Evolutionary conservation across 257 asterid genomes (phyloP), one percentile per base, ranked within the genome.

Genomic region (Leonotis leonurus): DNA sequence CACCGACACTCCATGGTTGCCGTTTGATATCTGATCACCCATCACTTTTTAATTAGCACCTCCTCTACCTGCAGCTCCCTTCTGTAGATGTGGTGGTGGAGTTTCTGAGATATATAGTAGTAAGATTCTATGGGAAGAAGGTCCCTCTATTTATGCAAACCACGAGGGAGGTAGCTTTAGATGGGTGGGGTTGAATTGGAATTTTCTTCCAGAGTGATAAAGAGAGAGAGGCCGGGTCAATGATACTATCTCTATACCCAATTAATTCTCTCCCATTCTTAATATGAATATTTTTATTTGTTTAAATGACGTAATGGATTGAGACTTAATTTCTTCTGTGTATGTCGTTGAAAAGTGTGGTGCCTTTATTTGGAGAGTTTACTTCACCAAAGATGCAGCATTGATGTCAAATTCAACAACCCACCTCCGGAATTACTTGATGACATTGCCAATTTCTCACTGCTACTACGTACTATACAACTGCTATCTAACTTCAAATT

Each of bases 11-110:
- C 52, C 83, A 17, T 69, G 72, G 69, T 72, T 76, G 6, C 79
- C 84, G 32, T 80, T 89, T 16, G 73, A 73, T 35, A 71, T 76
- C 48, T 62, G 14, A 35, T 85, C 88, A 37, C 75, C 83, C 96
- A 83, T 85, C 9, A n/a, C n/a, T n/a, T n/a, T n/a, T n/a, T n/a
- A n/a, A n/a, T n/a, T n/a, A n/a, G n/a, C n/a, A n/a, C n/a, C n/a
- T n/a, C n/a, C n/a, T n/a, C n/a, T n/a, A n/a, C n/a, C n/a, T n/a
- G n/a, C n/a, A n/a, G n/a, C n/a, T n/a, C n/a, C n/a, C n/a, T n/a
- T n/a, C n/a, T 11, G 51, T 1, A 13, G 51, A 1, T 25, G 12
- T 6, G 50, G 25, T 16, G 50, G 51, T 44, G 51, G n/a, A n/a
- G n/a, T n/a, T n/a, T n/a, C n/a, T n/a, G n/a, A n/a, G n/a, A n/a